Evolutionary conservation across 345 rosid genomes (phyloP).

Genomic region (Syzygium grande): DNA sequence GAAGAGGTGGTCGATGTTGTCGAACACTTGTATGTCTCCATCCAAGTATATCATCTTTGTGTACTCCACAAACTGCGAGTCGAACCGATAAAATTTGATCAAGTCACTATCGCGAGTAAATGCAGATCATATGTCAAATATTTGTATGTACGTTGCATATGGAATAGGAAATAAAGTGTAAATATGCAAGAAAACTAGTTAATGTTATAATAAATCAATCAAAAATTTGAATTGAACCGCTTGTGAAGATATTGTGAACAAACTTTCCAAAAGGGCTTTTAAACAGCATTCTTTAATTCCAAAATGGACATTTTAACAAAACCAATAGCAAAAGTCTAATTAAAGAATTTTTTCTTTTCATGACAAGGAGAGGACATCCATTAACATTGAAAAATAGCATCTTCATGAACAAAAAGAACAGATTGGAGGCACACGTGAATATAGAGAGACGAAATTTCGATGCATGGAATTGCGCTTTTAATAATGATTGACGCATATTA

Average conservation of each 20-base stretch:
- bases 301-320: neutral
- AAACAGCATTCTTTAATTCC: neutral
- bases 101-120: neutral
- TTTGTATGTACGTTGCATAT: neutral
- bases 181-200: neutral
- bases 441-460: neutral
- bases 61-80: slow-evolving; percentile 64
- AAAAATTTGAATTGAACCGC: neutral
- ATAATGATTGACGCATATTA: neutral
- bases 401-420: neutral
- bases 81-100: neutral
- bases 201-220: neutral
- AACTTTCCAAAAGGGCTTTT: neutral
- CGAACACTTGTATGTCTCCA: slow-evolving; percentile 82
- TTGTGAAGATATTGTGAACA: neutral
- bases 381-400: neutral
- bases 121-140: neutral
- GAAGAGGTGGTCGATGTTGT: slow-evolving; percentile 71
- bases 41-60: slow-evolving; percentile 77
- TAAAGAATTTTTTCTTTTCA: neutral
- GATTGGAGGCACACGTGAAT: neutral
- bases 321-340: neutral
- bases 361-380: neutral
- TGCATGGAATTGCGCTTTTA: neutral
- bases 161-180: neutral